phyloP scores from a whole-genome alignment of 179 eudicot genomes.

The Actinidia polygama region DNA sequence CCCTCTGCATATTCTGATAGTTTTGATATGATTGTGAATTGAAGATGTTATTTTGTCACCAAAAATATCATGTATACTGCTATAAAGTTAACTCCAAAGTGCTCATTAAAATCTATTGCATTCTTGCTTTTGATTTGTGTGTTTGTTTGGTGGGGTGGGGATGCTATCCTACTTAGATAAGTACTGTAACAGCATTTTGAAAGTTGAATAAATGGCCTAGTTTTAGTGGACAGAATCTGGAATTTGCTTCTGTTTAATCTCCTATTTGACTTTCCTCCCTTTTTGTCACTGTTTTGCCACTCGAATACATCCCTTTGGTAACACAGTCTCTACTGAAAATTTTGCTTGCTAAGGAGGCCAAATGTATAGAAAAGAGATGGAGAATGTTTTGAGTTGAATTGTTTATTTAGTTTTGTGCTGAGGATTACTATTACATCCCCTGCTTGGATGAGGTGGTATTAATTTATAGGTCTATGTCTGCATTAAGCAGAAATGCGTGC shows the following conservation, averaged over 20 bases:
- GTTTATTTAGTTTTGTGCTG: neutral
- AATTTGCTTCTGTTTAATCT: neutral
- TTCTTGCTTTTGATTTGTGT: neutral
- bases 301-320: neutral
- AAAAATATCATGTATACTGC: neutral
- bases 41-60: neutral
- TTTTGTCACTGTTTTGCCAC: neutral
- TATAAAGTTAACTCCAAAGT: too few species aligned
- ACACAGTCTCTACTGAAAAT: neutral
- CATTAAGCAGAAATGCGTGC: too few species aligned
- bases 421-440: neutral
- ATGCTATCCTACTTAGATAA: neutral
- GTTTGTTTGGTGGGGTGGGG: neutral
- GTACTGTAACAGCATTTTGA: neutral
- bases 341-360: neutral
- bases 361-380: constrained; percentile 4
- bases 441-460: neutral
- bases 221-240: neutral
- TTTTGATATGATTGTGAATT: neutral
- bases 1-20: neutral
- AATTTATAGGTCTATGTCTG: neutral
- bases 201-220: neutral
- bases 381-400: constrained; percentile 9
- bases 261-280: neutral
- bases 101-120: too few species aligned